Base-by-base conservation (phyloP, 768 basidiomycete genomes). In the Lactarius sp. region DNA sequence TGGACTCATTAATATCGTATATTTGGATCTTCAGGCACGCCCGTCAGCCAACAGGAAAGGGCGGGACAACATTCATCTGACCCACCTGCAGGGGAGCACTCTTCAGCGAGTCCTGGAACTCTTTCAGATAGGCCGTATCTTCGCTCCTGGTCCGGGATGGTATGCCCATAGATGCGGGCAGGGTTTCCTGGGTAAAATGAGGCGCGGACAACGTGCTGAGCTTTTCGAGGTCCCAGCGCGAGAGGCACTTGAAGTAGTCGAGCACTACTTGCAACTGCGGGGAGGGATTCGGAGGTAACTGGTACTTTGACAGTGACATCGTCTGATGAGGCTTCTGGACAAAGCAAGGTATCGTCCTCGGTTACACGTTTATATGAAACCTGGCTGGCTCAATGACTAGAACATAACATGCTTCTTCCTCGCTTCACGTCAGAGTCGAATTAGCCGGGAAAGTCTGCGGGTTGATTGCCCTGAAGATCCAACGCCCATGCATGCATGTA, bases 1-100 rank as follows among this genome's bases (percentile, higher is more conserved):
- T 39, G 20, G 14, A 49, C 34, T 49, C 52, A 39, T 53, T 34
- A 12, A 59, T 52, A 10, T 53, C 39, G 36, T 63, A n/a, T 54
- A n/a, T 47, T 27, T 22, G 16, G 62, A 59, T 34, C 47, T 59
- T 16, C 31, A 20, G 39, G 54, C 37, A 33, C 47, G 2, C 20
- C 9, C 14, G n/a, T 55, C 52, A 42, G 33, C 52, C 12, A 31
- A 36, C 31, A 6, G 36, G 6, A 8, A 59, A 12, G n/a, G n/a
- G 1, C 6, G 22, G 10, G 13, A 6, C 14, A 18, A 51, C 41
- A 5, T 4, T 14, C 7, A 6, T 10, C 39, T 55, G 8, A 37
- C 50, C 13, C 33, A 51, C 41, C 8, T 44, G 41, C 9, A 36
- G 33, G 16, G 39, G 49, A 9, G n/a, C 33, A 6, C 34, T 27